Evolutionary conservation across 345 rosid genomes (phyloP), one percentile per base, ranked within the genome.

Genomic region (Murraya paniculata): DNA sequence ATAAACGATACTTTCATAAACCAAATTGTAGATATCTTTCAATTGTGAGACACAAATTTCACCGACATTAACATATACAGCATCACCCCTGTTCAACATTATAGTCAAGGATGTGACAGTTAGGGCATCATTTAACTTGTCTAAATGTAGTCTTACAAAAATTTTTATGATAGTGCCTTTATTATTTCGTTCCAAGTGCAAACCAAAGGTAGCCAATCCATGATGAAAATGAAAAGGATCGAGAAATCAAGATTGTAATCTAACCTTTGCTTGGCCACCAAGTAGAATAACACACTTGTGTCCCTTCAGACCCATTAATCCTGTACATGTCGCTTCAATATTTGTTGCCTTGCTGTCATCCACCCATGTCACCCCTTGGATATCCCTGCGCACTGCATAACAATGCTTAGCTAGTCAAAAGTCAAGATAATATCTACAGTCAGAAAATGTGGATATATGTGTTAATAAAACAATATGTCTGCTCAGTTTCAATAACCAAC

Each of bases 331-430:
- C 19, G 84, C 81, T 73, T 77, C 85, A 64, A 82, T 30, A 68
- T 84, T 82, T 48, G 87, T 82, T 77, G 87, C 87, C 83, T 84
- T 79, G 81, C 85, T 84, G 75, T 79, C 83, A 79, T 82, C 81
- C 69, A 84, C 79, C 85, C 87, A 84, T 30, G 79, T 82, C n/a
- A 81, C n/a, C 35, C 85, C 85, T 57, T 55, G 75, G 25, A 75
- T 69, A 74, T 84, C 87, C 75, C 60, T 56, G 79, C 55, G 74
- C 38, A 84, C 83, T 84, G 62, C 53, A 73, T 70, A 18, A 78
- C 55, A 14, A 79, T 19, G 78, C 61, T 39, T 19, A 67, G 24
- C 68, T 7, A 35, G 58, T 71, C 30, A 82, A 38, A 48, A 28
- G 64, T 74, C 31, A 74, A 39, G 57, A 8, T 4, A 7, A 24